Evolutionary conservation across 2,329 filamentous ascomycete species (phyloP), one percentile per base, ranked within the genome.

Genomic region (Ophiosphaerella narmari): DNA sequence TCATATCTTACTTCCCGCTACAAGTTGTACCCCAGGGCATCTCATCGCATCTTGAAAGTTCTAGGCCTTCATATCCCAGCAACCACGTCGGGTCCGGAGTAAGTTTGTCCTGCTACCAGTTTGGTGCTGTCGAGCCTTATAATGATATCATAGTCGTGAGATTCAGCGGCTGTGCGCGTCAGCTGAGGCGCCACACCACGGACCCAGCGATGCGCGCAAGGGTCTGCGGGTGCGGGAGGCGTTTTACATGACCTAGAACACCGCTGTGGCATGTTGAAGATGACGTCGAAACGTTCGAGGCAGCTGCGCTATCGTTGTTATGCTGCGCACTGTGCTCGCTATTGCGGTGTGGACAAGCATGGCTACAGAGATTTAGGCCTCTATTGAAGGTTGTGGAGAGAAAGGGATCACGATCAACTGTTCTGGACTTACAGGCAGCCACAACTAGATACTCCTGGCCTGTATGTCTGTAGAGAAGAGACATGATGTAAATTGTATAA

Each of bases 401-500:
- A 42, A 31, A 54, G 23, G 9, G 53, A 58, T 56, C 49, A 41
- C 52, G 50, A 58, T 54, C 43, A 43, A 29, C 37, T 14, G 53
- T 41, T 55, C 55, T 58, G 45, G 52, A 51, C 45, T 43, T 32
- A 18, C 13, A 26, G 26, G 14, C 21, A 12, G 7, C 31, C 26
- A 33, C 18, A 7, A 39, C 24, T 12, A 46, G 11, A 16, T 24
- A 35, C n/a, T n/a, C 26, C 12, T 46, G 7, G 34, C 13, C 9
- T 29, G 16, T 26, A 11, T 40, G 1, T 29, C 11, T 2, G 26
- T 8, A 6, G 6, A 8, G 11, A 11, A 29, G 26, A 7, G 26
- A 11, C 26, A 2, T 3, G 31, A 35, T n/a, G 32, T 38, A 43
- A 29, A 16, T 26, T 34, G 26, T 38, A 43, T 43, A 48, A 43